Evolutionary conservation across 352 stramenopile genomes (phyloP), one percentile per base, ranked within the genome.

Genomic region (Peronospora belbahrii): DNA sequence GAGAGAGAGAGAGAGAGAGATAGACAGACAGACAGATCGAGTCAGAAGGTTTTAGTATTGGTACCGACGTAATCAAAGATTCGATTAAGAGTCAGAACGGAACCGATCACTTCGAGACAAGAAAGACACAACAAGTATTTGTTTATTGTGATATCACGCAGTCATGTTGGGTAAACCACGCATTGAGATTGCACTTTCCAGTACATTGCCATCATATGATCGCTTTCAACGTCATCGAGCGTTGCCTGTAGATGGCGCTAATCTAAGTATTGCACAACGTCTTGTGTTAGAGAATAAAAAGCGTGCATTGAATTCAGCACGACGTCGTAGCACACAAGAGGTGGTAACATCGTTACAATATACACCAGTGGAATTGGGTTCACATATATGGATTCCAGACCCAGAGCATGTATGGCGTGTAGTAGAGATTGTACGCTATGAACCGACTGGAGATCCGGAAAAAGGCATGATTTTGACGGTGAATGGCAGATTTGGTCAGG

Each of bases 321-420:
- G 80, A 1, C 71, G 68, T 28, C 76, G 75, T 59, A 91, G 71
- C 62, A 84, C 73, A 38, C 48, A 67, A 32, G 78, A 94, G 48
- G 78, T 90, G 15, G 56, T 83, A 42, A 64, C 66, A 17, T 65
- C 79, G 35, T 66, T 94, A 25, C 48, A 65, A 46, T 68, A 82
- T 42, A 73, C 70, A 44, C 83, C 83, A 2, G 69, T 92, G 19
- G 80, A 91, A 47, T 33, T 88, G 11, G 83, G 83, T 38, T 59
- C 76, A 24, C 78, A 92, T 52, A 88, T 94, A 48, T 94, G 83
- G 83, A 73, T 94, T 45, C 83, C 83, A 1, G 83, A 94, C 50
- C 65, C 72, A 14, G 80, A 92, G 54, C 62, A 51, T 18, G 83
- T 94, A 15, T 94, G 83, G 83, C 79, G 79, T 56, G 66, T 89